phyloP scores from a whole-genome alignment of 2,329 filamentous ascomycete genomes.

The Colletotrichum sp. region DNA sequence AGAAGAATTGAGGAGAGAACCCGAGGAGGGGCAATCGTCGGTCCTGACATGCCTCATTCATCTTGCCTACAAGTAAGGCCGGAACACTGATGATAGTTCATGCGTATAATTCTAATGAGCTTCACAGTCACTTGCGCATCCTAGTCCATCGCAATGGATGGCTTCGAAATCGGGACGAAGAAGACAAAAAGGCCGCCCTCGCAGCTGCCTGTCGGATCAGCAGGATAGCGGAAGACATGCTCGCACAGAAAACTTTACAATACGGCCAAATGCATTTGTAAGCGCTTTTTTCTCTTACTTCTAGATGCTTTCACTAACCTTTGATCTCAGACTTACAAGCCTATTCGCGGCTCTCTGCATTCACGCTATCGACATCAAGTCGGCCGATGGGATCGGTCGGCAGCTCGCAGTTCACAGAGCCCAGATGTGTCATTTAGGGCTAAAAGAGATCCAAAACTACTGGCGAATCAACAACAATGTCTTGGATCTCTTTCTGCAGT shows the following conservation, averaged over 20 bases:
- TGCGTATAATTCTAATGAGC: not conserved
- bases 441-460: conserved; percentile 44
- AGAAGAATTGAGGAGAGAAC: conserved; percentile 30
- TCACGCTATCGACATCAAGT: conserved; percentile 39
- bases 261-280: conserved; percentile 44
- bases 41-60: conserved; percentile 42
- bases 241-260: conserved; percentile 34
- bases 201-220: conserved; percentile 39
- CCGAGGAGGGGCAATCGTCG: conserved; percentile 37
- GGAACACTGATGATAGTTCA: not conserved
- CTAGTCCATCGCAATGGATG: conserved; percentile 40
- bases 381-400: conserved; percentile 34
- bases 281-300: not conserved
- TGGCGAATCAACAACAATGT: conserved; percentile 45
- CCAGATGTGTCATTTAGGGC: conserved; percentile 40
- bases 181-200: conserved; percentile 33
- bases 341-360: conserved; percentile 43
- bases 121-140: conserved; percentile 37
- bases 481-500: conserved; percentile 41
- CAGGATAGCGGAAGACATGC: conserved; percentile 43
- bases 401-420: conserved; percentile 41
- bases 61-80: conserved; percentile 39
- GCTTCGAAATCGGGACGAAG: conserved; percentile 30
- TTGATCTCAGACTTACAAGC: conserved; percentile 36
- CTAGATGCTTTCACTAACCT: not conserved